Base-by-base conservation (phyloP, 2,329 filamentous ascomycete species). In the Fusarium sp. region DNA sequence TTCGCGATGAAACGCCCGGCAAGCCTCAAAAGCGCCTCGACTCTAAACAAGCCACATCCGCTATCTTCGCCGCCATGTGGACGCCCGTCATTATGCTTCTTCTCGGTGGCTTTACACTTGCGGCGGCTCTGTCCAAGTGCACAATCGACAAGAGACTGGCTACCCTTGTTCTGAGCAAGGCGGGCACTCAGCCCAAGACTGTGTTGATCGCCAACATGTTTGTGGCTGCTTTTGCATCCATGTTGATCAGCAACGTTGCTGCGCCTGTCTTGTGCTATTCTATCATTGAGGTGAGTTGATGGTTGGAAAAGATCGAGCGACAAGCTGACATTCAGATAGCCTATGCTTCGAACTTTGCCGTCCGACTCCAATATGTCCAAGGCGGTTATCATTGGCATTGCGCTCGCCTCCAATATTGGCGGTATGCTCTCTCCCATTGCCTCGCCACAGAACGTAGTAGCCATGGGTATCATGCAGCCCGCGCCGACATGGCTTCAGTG, bases 171-270 rank as follows among this genome's bases (percentile, higher is more conserved):
- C 83, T 99, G 31, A 97, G 93, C 80, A 98, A 97, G 79, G 95
- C 95, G 9, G 95, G 95, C 7, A 97, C 95, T 4, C 90, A 88
- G 69, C 95, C 95, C 9, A 84, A 88, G 51, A 94, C 91, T 3
- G 95, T 99, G 4, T 82, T 99, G 5, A 78, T 99, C n/a, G 95
- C 94, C 49, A 97, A 94, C 78, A 99, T 99, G 95, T 93, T 97
- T 69, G 95, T 99, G 37, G 93, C 94, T 51, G 96, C 95, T 71
- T 96, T 99, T 74, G 90, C 96, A 9, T 97, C 93, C 69, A 99
- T 99, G 95, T 92, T 96, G 82, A 98, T 99, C 71, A 97, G 93
- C 78, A 99, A 99, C 68, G 96, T 99, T 25, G 95, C 95, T 1
- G 94, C 96, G 2, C 95, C 95, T 0, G 95, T 99, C 9, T 84